Evolutionary conservation across 306 rosid species (phyloP), one percentile per base, ranked within the genome.

Genomic region (Senna siamea): DNA sequence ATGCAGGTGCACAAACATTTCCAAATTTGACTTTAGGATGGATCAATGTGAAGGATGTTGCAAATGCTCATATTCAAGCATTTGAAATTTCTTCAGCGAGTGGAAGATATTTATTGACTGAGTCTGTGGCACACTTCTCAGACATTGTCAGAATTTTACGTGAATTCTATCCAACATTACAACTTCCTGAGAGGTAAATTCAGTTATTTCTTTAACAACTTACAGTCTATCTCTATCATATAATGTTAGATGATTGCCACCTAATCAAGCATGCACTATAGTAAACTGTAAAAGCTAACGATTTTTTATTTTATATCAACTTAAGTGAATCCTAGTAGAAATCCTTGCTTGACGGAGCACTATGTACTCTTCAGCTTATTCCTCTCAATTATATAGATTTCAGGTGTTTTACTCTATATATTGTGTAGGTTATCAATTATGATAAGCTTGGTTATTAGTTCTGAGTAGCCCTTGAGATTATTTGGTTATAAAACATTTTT

Each of bases 41-140:
- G 93, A 54, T 93, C 46, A 75, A 93, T 70, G 97, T 90, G 28
- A 93, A 87, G 76, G 93, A 93, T 73, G 97, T 89, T 50, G 93
- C 91, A 30, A 72, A 83, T 8, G 95, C 98, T 0, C 95, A 90
- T 70, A 67, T 90, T 76, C 81, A 51, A 43, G 98, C 96, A 18
- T 93, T 70, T 78, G 97, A 93, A 78, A 75, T 64, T 73, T 85
- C 82, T 74, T 87, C 93, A 14, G 96, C 97, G 1, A 84, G 68
- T 67, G 93, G 98, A 79, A 83, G 98, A 80, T 85, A 93, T 66
- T 80, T 85, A 79, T 48, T 89, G 81, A 87, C 78, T 48, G 97
- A 85, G 79, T 82, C 20, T 44, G 91, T 88, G 57, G n/a, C 48
- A 22, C 97, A 90, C 77, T 70, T 59, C n/a, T 83, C 92, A 0